Evolutionary conservation across 768 basidiomycete genomes (phyloP).

Genomic region (Rhizopogon salebrosus): DNA sequence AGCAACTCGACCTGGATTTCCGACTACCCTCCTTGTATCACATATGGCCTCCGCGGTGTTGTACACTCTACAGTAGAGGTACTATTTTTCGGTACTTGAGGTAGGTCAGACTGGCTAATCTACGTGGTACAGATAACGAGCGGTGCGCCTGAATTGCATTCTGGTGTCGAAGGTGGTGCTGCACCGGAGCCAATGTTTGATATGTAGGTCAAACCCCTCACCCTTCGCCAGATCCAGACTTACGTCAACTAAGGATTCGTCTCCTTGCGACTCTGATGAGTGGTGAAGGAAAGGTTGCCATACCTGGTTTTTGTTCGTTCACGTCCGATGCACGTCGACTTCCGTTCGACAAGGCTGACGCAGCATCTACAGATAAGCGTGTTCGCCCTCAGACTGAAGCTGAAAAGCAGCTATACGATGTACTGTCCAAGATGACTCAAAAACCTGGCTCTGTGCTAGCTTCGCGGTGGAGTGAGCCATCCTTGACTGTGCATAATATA

Average conservation of each 20-base stretch:
- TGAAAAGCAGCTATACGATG: constrained; percentile 64
- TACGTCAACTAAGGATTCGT: constrained; percentile 50
- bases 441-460: constrained; percentile 63
- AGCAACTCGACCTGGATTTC: constrained; percentile 98
- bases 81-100: background rate
- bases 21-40: constrained; percentile 87
- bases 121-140: constrained; percentile 52
- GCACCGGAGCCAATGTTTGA: constrained; percentile 89
- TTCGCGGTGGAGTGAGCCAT: constrained; percentile 86
- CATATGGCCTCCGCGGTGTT: constrained; percentile 92
- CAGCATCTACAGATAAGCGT: constrained; percentile 50
- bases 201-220: constrained; percentile 46
- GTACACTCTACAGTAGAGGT: constrained; percentile 82
- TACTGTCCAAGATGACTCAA: constrained; percentile 64
- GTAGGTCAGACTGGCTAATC: background rate
- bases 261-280: constrained; percentile 70
- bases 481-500: constrained; percentile 83
- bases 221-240: background rate
- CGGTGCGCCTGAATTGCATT: constrained; percentile 78
- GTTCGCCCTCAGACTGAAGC: constrained; percentile 66
- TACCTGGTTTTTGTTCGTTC: constrained; percentile 80
- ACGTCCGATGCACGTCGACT: background rate
- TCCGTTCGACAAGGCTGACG: background rate
- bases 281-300: constrained; percentile 49
- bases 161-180: constrained; percentile 90